phyloP scores from a whole-genome alignment of 2,329 filamentous ascomycete species.

The Aspergillus hiratsukae region DNA sequence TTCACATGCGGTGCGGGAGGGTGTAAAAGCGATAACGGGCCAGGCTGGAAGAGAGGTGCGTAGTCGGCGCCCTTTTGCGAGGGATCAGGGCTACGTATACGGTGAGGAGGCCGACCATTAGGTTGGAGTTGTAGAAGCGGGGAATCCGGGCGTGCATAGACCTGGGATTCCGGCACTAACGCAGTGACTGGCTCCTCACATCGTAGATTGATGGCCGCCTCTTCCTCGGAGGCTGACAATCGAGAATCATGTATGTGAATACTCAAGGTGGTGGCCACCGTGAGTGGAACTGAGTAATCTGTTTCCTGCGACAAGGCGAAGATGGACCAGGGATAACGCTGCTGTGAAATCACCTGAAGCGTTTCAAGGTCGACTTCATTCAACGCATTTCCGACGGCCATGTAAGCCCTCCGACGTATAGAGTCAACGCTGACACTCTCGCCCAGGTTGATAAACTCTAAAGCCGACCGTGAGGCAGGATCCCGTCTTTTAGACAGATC shows the following conservation, averaged over 20 bases:
- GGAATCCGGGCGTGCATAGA: constrained; percentile 31
- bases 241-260: constrained; percentile 80
- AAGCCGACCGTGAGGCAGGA: constrained; percentile 21
- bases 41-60: constrained; percentile 72
- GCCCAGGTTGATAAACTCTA: constrained; percentile 52
- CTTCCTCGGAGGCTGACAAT: constrained; percentile 29
- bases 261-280: constrained; percentile 75
- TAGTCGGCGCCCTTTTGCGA: constrained; percentile 46
- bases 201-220: constrained; percentile 31
- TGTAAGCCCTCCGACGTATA: constrained; percentile 63
- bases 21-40: constrained; percentile 78
- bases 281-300: constrained; percentile 65
- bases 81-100: constrained; percentile 33
- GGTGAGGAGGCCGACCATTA: constrained; percentile 32
- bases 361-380: constrained; percentile 78
- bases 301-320: constrained; percentile 70
- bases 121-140: constrained; percentile 29
- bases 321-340: constrained; percentile 75
- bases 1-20: constrained; percentile 61
- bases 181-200: constrained; percentile 27
- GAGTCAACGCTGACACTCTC: constrained; percentile 81
- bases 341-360: constrained; percentile 62
- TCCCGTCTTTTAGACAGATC: constrained; percentile 62
- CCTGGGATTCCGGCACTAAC: constrained; percentile 24
- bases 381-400: constrained; percentile 71